Conservation (phyloP, 1,284 basidiomycete genomes). For the Puccinia polysora region DNA sequence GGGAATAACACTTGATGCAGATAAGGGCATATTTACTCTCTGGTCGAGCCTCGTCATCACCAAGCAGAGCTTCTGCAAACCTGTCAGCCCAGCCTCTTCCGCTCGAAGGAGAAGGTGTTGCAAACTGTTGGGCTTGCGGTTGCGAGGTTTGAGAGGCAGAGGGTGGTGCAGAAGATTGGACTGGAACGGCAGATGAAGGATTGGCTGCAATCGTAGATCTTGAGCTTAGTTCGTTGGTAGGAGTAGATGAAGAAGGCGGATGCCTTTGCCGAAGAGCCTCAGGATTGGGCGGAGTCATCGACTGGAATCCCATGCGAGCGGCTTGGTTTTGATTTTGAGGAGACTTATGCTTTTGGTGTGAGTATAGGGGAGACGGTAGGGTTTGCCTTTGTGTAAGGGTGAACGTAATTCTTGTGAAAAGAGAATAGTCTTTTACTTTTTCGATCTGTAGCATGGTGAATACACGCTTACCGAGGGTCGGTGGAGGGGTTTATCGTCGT, state of each 20-base stretch:
- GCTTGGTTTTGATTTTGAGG: not conserved
- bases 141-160: not conserved
- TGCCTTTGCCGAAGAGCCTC: slow-evolving; percentile 8
- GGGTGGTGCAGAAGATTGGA: not conserved
- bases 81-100: slow-evolving; percentile 69
- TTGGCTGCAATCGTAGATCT: not conserved
- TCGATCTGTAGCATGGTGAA: slow-evolving; percentile 39
- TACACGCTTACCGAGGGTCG: slow-evolving; percentile 45
- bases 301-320: not conserved
- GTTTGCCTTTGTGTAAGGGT: not conserved
- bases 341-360: not conserved
- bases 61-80: slow-evolving; percentile 75
- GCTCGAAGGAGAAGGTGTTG: slow-evolving; percentile 25
- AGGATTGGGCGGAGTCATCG: slow-evolving; percentile 8
- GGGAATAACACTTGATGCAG: slow-evolving; percentile 82
- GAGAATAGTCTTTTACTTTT: slow-evolving; percentile 3
- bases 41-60: slow-evolving; percentile 67
- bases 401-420: not conserved
- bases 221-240: not conserved
- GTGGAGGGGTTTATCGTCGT: slow-evolving; percentile 62
- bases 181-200: not conserved
- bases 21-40: slow-evolving; percentile 77
- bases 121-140: no score
- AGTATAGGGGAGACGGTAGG: not conserved
- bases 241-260: not conserved